Percentiles rank a stretch among this genome's conserved stretches.
phyloP scores from a whole-genome alignment of 208 protist genomes.

The Trypanosoma brucei region DNA sequence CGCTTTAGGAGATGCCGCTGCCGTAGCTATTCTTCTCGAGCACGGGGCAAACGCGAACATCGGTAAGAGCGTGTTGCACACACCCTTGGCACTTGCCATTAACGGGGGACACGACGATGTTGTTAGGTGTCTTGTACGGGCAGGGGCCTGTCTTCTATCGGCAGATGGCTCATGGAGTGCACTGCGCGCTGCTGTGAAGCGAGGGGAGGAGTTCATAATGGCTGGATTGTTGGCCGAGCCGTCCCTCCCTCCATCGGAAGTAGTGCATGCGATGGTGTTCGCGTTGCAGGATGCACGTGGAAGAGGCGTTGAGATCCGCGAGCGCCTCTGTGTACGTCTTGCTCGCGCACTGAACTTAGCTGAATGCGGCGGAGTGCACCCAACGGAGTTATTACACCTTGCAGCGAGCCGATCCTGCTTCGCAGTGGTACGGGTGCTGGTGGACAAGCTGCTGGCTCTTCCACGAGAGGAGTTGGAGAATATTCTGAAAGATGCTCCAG shows the following conservation, averaged over 20 bases:
- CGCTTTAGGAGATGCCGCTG: conserved; percentile 30
- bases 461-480: conserved; percentile 30
- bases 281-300: conserved; percentile 30
- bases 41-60: conserved; percentile 45
- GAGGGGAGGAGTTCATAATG: conserved; percentile 40
- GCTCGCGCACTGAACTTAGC: conserved; percentile 4
- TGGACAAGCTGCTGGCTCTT: conserved; percentile 33
- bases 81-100: conserved; percentile 41
- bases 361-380: conserved; percentile 38
- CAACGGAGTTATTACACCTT: conserved; percentile 60
- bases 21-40: conserved; percentile 36
- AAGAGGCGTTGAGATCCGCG: conserved; percentile 1
- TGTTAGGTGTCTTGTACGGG: conserved; percentile 35
- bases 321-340: conserved; percentile 15
- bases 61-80: neutral
- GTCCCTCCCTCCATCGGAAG: conserved; percentile 26
- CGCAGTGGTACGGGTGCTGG: conserved; percentile 30
- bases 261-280: conserved; percentile 30
- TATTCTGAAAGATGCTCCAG: conserved; percentile 35
- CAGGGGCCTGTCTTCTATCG: conserved; percentile 28
- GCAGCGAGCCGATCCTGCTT: conserved; percentile 49
- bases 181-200: conserved; percentile 35
- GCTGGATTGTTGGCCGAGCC: conserved; percentile 37
- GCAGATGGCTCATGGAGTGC: conserved; percentile 38
- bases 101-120: conserved; percentile 31